A percentile compares a stretch with the other conserved stretches of the same genome.
Conservation (phyloP, 139 green algal genomes). For the Chlorella sorokiniana region DNA sequence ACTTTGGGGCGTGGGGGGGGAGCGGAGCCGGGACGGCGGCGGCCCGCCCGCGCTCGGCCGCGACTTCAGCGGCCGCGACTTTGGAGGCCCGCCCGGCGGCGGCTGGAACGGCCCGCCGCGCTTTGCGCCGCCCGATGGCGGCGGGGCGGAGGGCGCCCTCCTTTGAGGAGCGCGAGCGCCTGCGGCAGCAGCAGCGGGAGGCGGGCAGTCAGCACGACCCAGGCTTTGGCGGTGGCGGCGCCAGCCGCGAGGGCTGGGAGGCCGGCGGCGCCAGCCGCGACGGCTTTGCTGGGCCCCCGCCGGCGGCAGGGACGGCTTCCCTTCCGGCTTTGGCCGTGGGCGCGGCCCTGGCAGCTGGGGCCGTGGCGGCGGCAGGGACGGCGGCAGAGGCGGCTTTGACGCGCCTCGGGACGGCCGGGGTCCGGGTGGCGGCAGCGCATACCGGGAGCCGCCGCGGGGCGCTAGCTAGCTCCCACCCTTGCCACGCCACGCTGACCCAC, state of each 20-base stretch:
- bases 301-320: not conserved
- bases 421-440: not conserved
- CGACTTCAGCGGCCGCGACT: not conserved
- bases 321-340: not conserved
- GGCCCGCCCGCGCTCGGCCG: not conserved
- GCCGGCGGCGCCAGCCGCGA: not conserved
- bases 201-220: not conserved
- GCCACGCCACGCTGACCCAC: not conserved
- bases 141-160: not conserved
- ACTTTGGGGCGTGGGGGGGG: no score
- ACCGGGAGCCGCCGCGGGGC: constrained; percentile 6
- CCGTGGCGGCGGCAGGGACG: constrained; percentile 14
- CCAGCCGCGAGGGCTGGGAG: constrained; percentile 23
- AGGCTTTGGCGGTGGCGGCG: constrained; percentile 4
- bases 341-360: not conserved
- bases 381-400: constrained; percentile 14
- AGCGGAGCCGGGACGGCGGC: no score
- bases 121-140: not conserved
- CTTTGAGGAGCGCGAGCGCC: constrained; percentile 21
- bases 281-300: not conserved
- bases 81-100: not conserved
- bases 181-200: constrained; percentile 1
- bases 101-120: not conserved
- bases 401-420: not conserved
- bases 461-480: not conserved